Evolutionary conservation across 179 eudicot species (phyloP).

Genomic region (Dionaea muscipula): DNA sequence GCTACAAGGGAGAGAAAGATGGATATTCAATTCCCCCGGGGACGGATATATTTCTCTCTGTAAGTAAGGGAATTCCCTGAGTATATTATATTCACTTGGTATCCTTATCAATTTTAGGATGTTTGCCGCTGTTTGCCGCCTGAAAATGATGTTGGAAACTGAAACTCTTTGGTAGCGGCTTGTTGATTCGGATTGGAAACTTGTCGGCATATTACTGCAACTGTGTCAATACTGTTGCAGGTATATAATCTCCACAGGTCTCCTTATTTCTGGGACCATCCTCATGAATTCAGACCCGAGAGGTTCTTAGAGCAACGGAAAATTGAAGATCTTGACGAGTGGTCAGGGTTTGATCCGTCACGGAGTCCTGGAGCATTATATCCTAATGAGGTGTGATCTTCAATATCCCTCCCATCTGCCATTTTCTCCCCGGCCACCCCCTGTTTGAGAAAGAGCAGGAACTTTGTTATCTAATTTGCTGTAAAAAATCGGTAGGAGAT

Average conservation of each 20-base stretch:
- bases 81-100: no score
- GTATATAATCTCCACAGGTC: conserved; percentile 97
- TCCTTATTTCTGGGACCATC: conserved; percentile 88
- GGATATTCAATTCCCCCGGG: conserved; percentile 84
- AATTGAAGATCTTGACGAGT: conserved; percentile 60
- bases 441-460: not conserved
- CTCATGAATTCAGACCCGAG: conserved; percentile 83
- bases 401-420: not conserved
- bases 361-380: conserved; percentile 94
- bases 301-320: conserved; percentile 52
- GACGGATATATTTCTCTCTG: conserved; percentile 86
- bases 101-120: no score
- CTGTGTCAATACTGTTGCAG: conserved; percentile 26
- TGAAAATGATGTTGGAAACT: no score
- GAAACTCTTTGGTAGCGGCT: no score
- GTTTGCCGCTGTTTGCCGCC: no score
- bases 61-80: conserved; percentile 20
- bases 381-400: conserved; percentile 84
- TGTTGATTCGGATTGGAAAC: no score
- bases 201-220: no score
- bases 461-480: no score
- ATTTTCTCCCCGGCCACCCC: not conserved
- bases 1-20: conserved; percentile 56
- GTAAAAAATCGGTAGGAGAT: no score
- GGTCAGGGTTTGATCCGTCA: conserved; percentile 95